Base-by-base conservation (phyloP, 345 rosid species). In the Lepidium didymum region DNA sequence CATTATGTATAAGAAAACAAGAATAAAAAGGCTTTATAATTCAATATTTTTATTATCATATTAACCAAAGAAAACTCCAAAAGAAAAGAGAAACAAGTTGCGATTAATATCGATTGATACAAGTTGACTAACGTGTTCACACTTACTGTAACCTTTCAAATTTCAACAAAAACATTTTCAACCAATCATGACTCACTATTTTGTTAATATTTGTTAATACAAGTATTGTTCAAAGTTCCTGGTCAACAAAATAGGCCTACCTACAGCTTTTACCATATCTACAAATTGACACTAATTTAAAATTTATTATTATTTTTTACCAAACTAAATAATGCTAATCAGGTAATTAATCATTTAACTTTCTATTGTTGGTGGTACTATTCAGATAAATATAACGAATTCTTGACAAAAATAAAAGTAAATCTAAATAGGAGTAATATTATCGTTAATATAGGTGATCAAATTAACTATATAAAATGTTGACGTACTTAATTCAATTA, bases 81-180 rank as follows among this genome's bases (percentile, higher is more conserved):
- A 6, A 29, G 7, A 29, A 29, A 29, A 29, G 53, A 50, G 10
- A 50, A 51, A 16, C 41, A 54, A 31, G 21, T 51, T 29, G 38
- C 13, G 19, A 53, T 9, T 4, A 33, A n/a, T 14, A 15, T 40
- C n/a, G 15, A 11, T 40, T 34, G 9, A 33, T 45, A 5, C 55
- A 46, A 34, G 56, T 62, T 62, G 67, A 62, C 67, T 34, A 62
- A 46, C n/a, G 67, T 55, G 67, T 62, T 62, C 67, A 46, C 67
- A 62, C 56, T 2, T 9, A 57, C 18, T 40, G 18, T 34, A 14
- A 19, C 1, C 36, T 51, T 29, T 51, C 3, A 31, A 37, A 7
- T 6, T 49, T 49, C 54, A 38, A 57, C 46, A 38, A 57, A 37
- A 57, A 8, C 15, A 12, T 49, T 13, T 29, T 13, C 52, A 12